Percentiles rank a stretch among this genome's conserved stretches.
Evolutionary conservation across 345 rosid species (phyloP).

Genomic region (Gossypium longicalyx): DNA sequence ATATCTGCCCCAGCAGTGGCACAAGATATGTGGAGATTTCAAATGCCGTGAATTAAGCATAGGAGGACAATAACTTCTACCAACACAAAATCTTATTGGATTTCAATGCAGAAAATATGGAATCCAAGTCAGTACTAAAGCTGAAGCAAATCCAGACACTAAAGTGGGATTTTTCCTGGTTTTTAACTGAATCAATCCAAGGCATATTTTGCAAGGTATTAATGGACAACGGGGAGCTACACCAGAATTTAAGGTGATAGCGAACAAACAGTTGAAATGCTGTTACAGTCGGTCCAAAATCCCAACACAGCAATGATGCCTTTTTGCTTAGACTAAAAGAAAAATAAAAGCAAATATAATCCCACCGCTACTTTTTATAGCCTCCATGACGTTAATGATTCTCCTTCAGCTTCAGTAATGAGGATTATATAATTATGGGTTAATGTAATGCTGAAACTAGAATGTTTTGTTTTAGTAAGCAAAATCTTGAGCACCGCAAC

Average conservation of each 20-base stretch:
- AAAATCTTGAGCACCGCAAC: background rate
- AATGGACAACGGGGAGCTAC: background rate
- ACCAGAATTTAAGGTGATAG: conserved; percentile 7
- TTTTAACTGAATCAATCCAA: background rate
- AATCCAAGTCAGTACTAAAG: conserved; percentile 4
- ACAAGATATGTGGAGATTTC: background rate
- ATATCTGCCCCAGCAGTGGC: background rate
- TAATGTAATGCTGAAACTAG: background rate
- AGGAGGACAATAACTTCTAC: background rate
- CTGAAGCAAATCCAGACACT: background rate
- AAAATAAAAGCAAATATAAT: background rate
- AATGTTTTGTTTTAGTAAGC: background rate
- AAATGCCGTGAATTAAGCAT: conserved; percentile 1
- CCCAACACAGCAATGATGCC: background rate
- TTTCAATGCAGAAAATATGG: conserved; percentile 1
- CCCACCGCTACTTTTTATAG: background rate
- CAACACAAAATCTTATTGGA: background rate
- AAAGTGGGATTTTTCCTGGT: too few species aligned
- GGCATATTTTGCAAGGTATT: conserved; percentile 1
- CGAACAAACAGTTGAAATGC: background rate
- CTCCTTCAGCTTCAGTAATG: background rate
- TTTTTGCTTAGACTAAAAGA: background rate
- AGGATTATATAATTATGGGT: background rate
- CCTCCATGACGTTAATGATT: background rate
- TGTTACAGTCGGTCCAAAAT: background rate